A percentile compares a stretch with the other conserved stretches of the same genome.
Evolutionary conservation across 331 rosid species (phyloP).

Genomic region (Rosa hybrid): DNA sequence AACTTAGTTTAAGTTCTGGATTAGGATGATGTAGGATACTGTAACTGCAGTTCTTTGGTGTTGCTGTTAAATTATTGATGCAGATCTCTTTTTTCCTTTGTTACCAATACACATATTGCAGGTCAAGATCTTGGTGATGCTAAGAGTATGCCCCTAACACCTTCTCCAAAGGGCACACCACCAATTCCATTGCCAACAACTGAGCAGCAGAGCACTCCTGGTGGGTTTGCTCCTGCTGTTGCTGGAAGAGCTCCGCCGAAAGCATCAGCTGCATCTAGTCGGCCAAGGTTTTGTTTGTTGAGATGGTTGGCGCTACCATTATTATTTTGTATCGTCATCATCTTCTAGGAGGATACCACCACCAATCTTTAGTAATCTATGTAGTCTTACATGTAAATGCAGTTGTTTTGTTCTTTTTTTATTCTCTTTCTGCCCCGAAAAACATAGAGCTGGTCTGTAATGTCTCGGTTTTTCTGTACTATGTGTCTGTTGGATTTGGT

Average conservation of each 20-base stretch:
- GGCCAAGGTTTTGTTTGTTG: constrained; percentile 23
- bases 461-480: constrained; percentile 35
- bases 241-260: constrained; percentile 84
- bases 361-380: constrained; percentile 25
- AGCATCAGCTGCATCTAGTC: constrained; percentile 67
- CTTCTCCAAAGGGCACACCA: constrained; percentile 54
- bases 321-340: constrained; percentile 35
- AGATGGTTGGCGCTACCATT: constrained; percentile 41
- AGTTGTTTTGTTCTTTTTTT: constrained; percentile 16
- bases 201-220: constrained; percentile 72
- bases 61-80: not conserved
- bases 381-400: constrained; percentile 66
- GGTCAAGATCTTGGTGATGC: constrained; percentile 80
- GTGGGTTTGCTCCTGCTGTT: constrained; percentile 79
- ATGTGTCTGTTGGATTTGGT: constrained; percentile 38
- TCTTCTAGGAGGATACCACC: constrained; percentile 29
- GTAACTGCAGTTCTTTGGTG: not conserved
- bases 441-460: constrained; percentile 21
- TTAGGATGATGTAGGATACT: not conserved
- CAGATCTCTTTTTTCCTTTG: constrained; percentile 1
- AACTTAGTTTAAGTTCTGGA: constrained; percentile 1
- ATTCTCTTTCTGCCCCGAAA: not conserved
- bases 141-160: constrained; percentile 48
- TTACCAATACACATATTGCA: constrained; percentile 32
- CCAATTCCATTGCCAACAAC: constrained; percentile 74